Conservation (phyloP, 352 stramenopile species). For the Phytopythium cucurbitacearum region DNA sequence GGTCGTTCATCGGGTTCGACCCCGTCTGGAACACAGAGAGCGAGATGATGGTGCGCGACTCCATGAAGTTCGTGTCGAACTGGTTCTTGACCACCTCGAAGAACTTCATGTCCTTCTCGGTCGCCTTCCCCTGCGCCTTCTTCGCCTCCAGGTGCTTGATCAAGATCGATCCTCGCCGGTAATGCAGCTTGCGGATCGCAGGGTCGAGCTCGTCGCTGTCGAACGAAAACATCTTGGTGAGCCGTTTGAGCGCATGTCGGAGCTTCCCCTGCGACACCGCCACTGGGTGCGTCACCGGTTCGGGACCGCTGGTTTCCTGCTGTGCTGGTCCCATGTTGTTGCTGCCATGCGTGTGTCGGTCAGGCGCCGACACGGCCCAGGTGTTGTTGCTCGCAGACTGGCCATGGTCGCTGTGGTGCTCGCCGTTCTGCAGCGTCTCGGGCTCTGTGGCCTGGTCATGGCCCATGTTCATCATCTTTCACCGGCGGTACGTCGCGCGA, state of each 20-base stretch:
- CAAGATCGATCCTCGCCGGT: slow-evolving; percentile 64
- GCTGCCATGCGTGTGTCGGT: background rate
- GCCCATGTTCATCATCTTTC: slow-evolving; percentile 41
- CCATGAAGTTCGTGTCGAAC: slow-evolving; percentile 70
- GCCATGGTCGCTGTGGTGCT: background rate
- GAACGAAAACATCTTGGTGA: slow-evolving; percentile 38
- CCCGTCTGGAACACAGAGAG: slow-evolving; percentile 75
- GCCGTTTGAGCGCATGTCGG: slow-evolving; percentile 17
- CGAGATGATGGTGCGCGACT: slow-evolving; percentile 70
- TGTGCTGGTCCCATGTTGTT: background rate
- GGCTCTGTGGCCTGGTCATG: slow-evolving; percentile 13
- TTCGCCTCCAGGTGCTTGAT: slow-evolving; percentile 72
- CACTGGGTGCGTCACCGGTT: slow-evolving; percentile 5
- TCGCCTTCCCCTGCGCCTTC: slow-evolving; percentile 48
- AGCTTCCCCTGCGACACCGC: slow-evolving; percentile 3
- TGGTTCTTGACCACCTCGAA: slow-evolving; percentile 72
- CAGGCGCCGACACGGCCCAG: background rate
- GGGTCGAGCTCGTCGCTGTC: slow-evolving; percentile 38
- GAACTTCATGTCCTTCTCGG: slow-evolving; percentile 76
- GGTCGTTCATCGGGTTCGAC: slow-evolving; percentile 64
- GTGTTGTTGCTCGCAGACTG: slow-evolving; percentile 3
- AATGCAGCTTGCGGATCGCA: slow-evolving; percentile 38
- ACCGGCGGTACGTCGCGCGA: background rate
- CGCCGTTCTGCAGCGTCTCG: background rate
- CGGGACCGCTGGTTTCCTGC: background rate